Percentiles rank a stretch among this genome's conserved stretches.
phyloP scores from a whole-genome alignment of 2,329 filamentous ascomycete genomes.

The Scytalidium lignicola region DNA sequence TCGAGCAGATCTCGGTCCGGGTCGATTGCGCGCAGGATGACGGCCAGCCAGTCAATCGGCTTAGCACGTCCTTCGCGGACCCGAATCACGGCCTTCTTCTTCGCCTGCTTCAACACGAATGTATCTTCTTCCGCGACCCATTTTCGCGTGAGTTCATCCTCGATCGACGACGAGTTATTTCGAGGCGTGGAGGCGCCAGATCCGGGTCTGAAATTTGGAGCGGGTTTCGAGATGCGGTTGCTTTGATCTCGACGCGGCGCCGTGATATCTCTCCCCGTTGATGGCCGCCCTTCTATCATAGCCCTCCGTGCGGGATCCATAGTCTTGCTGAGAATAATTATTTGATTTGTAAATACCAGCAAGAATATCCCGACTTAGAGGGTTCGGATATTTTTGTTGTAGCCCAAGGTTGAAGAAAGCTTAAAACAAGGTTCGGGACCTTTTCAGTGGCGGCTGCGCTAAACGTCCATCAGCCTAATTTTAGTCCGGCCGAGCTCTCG shows the following conservation, averaged over 20 bases:
- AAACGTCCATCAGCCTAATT: neutral
- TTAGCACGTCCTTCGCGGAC: slow-evolving; percentile 87
- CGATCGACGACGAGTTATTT: slow-evolving; percentile 18
- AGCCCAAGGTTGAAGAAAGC: neutral
- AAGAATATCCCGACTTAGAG: too few relatives aligned
- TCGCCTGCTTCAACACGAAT: slow-evolving; percentile 93
- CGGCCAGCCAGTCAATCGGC: slow-evolving; percentile 89
- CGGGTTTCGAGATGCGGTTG: slow-evolving; percentile 54
- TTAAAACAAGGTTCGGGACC: neutral
- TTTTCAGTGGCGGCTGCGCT: neutral
- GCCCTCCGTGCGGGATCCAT: slow-evolving; percentile 28
- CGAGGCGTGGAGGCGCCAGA: slow-evolving; percentile 6
- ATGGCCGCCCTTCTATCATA: slow-evolving; percentile 31
- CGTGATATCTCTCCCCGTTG: slow-evolving; percentile 44
- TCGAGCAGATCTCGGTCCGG: slow-evolving; percentile 79
- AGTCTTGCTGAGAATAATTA: neutral
- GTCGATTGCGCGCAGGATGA: slow-evolving; percentile 85
- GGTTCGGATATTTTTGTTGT: neutral
- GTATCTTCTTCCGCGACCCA: slow-evolving; percentile 95
- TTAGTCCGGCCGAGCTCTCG: neutral
- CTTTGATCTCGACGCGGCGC: slow-evolving; percentile 50
- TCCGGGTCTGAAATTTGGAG: slow-evolving; percentile 18
- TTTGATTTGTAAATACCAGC: too few relatives aligned
- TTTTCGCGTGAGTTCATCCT: slow-evolving; percentile 71
- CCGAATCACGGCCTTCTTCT: slow-evolving; percentile 95